Conservation (phyloP, 2,329 filamentous ascomycete genomes). For the Aspergillus flavus region DNA sequence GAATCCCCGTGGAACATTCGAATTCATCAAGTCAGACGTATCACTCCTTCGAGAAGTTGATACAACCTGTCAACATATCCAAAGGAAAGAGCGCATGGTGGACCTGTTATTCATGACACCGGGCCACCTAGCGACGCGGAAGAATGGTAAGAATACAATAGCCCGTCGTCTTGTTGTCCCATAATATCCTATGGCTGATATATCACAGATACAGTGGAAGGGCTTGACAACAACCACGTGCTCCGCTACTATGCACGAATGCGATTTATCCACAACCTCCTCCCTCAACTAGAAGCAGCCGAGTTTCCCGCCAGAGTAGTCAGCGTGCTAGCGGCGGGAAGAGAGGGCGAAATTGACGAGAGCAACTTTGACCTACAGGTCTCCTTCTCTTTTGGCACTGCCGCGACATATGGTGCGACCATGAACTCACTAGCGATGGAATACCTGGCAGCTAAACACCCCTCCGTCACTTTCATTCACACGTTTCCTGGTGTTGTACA, state of each 20-base stretch:
- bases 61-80: constrained; percentile 50
- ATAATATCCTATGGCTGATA: background rate
- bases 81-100: constrained; percentile 28
- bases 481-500: background rate
- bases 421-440: background rate
- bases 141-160: constrained; percentile 16
- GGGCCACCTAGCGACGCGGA: constrained; percentile 16
- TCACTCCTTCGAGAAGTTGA: constrained; percentile 57
- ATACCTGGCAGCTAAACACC: background rate
- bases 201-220: constrained; percentile 33
- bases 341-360: background rate
- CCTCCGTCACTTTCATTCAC: background rate
- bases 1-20: constrained; percentile 36
- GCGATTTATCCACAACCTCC: constrained; percentile 37
- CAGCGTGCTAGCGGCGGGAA: background rate
- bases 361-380: background rate
- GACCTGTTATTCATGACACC: constrained; percentile 35
- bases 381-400: background rate
- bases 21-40: constrained; percentile 45
- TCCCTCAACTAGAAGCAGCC: constrained; percentile 24
- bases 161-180: background rate
- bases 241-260: constrained; percentile 39
- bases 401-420: background rate
- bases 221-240: constrained; percentile 32
- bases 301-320: background rate